Evolutionary conservation across 2,329 filamentous ascomycete species (phyloP), one percentile per base, ranked within the genome.

Genomic region (Fusarium scirpi): DNA sequence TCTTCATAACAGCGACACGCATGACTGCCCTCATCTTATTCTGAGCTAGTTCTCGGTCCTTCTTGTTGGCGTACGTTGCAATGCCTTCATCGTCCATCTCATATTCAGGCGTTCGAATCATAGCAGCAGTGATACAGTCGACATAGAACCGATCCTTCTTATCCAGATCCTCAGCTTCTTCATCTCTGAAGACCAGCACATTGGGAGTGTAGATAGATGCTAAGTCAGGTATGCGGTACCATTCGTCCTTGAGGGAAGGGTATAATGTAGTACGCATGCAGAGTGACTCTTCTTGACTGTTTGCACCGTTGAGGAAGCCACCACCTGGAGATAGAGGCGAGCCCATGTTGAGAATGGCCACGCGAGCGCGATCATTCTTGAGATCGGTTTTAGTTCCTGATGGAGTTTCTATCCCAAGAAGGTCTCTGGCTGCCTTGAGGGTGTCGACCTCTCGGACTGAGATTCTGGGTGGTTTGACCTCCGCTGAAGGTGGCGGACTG

Each of bases 271-370:
- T 89, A 18, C 87, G 85, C 69, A 86, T 83, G 72, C 89, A 91
- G 4, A 91, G 81, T 25, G 83, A 86, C 72, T 90, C 89, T 73
- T 91, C 89, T 66, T 90, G 87, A 6, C 85, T 85, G 11, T 85
- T 85, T 0, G 88, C 87, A 22, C 89, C 89, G 16, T 84, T 83
- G 1, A 90, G 77, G 30, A 91, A 85, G 1, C 89, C 89, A 10
- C 89, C 89, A 15, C 89, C 89, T 0, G 89, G 86, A 0, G 84
- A 83, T 1, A 89, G 82, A 0, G 88, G 87, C 0, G 88, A 91
- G 0, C 88, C 88, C 88, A 91, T 90, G 76, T 89, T 90, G 5
- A 91, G 80, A 25, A 91, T 80, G 6, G 83, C 86, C 2, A 88
- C 82, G 40, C 84, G 78, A 11, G 73, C 58, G 15, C 45, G 46